These are phyloP conservation scores for Trichosporon faecale DNA, from an alignment of 1,284 basidiomycete species.

Conservation along the genomic window DNA sequence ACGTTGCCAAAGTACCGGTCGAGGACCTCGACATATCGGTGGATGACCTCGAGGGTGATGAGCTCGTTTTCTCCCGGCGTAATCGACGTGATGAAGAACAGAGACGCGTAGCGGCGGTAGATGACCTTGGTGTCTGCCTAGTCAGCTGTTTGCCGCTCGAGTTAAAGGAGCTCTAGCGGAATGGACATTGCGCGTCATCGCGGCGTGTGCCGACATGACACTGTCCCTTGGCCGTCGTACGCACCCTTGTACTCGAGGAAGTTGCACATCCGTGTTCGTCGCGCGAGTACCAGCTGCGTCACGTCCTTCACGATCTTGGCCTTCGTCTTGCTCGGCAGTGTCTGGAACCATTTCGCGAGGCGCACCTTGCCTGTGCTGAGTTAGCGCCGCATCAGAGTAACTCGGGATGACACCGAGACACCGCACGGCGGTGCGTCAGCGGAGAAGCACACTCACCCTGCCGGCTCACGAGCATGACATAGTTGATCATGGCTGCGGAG, in stretches of 20 bases:
- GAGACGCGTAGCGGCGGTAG: constrained; percentile 92
- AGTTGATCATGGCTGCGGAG: constrained; percentile 65
- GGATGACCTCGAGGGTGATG: constrained; percentile 92
- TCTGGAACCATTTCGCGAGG: constrained; percentile 98
- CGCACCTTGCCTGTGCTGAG: constrained; percentile 79
- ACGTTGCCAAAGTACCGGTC: constrained; percentile 99
- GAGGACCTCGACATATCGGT: constrained; percentile 97
- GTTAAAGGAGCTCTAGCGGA: background rate
- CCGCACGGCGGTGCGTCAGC: background rate
- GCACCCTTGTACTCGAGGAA: constrained; percentile 97
- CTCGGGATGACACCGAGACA: background rate
- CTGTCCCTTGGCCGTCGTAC: constrained; percentile 24
- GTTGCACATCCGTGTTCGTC: constrained; percentile 98
- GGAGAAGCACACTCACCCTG: constrained; percentile 64
- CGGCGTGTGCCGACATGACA: background rate
- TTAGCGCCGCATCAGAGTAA: background rate
- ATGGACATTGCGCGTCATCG: background rate
- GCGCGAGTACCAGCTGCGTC: constrained; percentile 92
- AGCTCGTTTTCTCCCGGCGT: constrained; percentile 84
- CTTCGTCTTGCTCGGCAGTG: constrained; percentile 89
- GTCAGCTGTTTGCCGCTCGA: background rate
- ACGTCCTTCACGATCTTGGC: constrained; percentile 99
- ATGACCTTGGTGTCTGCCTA: constrained; percentile 87
- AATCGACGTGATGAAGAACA: constrained; percentile 97
- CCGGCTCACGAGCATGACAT: constrained; percentile 86